phyloP scores from a whole-genome alignment of 805 yeast genomes.

The Spencermartinsiella europaea region DNA sequence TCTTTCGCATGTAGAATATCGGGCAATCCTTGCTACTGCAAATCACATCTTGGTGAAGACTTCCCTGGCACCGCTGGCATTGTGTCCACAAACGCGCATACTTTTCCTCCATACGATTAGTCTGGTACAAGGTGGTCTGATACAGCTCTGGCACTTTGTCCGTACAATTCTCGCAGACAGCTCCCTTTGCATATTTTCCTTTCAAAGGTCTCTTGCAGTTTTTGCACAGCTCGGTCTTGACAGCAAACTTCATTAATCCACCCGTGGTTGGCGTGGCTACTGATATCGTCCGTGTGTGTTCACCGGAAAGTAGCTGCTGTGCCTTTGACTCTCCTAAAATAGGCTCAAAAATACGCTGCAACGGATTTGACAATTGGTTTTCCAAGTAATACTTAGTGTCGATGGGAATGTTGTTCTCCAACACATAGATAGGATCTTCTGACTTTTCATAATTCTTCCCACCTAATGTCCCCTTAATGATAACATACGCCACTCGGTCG shows the following conservation, averaged over 20 bases:
- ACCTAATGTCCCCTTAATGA: slow-evolving; percentile 73
- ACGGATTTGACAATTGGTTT: slow-evolving; percentile 88
- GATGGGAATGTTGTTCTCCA: slow-evolving; percentile 87
- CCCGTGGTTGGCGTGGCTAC: slow-evolving; percentile 72
- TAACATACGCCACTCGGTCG: slow-evolving; percentile 97
- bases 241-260: slow-evolving; percentile 87
- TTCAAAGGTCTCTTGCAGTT: slow-evolving; percentile 78
- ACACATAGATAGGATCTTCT: slow-evolving; percentile 90
- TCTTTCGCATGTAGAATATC: slow-evolving; percentile 92
- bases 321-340: slow-evolving; percentile 84
- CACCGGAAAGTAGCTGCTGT: slow-evolving; percentile 70
- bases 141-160: slow-evolving; percentile 70
- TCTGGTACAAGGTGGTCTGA: slow-evolving; percentile 71
- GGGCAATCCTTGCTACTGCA: slow-evolving; percentile 97
- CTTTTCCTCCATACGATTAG: slow-evolving; percentile 73
- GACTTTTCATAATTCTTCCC: slow-evolving; percentile 89
- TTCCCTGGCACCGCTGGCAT: slow-evolving; percentile 96
- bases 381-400: slow-evolving; percentile 93
- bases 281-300: slow-evolving; percentile 72
- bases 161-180: slow-evolving; percentile 76
- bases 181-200: slow-evolving; percentile 51
- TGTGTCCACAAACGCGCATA: slow-evolving; percentile 94
- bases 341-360: slow-evolving; percentile 91
- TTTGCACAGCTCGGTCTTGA: slow-evolving; percentile 81
- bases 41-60: slow-evolving; percentile 89